phyloP scores from a whole-genome alignment of 805 yeast species.

The Yamadazyma paraphyllophila region DNA sequence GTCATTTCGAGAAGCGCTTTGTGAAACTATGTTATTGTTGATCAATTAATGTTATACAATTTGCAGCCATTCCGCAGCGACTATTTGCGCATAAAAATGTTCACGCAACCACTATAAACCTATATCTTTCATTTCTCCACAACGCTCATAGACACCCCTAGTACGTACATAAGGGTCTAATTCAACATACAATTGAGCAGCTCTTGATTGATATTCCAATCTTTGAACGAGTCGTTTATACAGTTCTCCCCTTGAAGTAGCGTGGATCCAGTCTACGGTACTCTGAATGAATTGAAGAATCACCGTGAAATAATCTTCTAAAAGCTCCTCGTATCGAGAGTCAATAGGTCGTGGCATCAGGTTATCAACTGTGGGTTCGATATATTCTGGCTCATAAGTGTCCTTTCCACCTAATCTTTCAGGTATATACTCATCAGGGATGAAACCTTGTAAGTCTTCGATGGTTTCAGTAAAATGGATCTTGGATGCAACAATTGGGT shows the following conservation, averaged over 20 bases:
- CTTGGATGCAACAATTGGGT: constrained; percentile 75
- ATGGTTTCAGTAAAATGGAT: constrained; percentile 71
- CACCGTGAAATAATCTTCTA: constrained; percentile 28
- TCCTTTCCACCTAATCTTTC: constrained; percentile 70
- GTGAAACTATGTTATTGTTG: background rate
- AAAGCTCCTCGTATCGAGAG: constrained; percentile 36
- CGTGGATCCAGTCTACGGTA: constrained; percentile 74
- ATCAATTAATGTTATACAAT: background rate
- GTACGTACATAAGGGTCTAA: constrained; percentile 80
- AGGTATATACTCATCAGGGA: constrained; percentile 59
- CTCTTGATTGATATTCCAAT: constrained; percentile 47
- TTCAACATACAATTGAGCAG: constrained; percentile 59
- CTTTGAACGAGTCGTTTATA: constrained; percentile 48
- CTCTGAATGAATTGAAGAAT: constrained; percentile 50
- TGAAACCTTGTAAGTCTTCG: constrained; percentile 61
- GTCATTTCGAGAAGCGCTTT: no score
- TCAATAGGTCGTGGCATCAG: constrained; percentile 16
- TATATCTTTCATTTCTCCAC: constrained; percentile 38
- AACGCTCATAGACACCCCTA: constrained; percentile 70
- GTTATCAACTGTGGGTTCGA: constrained; percentile 58
- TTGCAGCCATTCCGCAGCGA: background rate
- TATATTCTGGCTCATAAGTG: constrained; percentile 51
- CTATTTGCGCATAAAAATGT: no score
- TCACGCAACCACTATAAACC: constrained; percentile 4
- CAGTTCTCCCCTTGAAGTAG: constrained; percentile 47